Base-by-base conservation (phyloP, 2,329 filamentous ascomycete genomes). In the Sporothrix protearum region DNA sequence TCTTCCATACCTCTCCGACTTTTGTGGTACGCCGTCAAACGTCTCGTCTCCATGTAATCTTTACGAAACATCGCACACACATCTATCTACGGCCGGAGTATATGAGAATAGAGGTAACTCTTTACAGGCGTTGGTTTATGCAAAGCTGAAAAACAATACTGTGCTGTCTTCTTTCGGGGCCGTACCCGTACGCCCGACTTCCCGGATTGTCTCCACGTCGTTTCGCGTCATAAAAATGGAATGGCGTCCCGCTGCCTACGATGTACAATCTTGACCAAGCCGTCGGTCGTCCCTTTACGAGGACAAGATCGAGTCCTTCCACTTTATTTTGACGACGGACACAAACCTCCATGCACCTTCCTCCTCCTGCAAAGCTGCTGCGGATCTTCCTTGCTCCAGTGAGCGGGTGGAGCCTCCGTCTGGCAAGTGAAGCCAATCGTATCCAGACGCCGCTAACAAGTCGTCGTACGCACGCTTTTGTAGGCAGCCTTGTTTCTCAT, bases 381-480 rank as follows among this genome's bases (percentile, higher is more conserved):
- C 14, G n/a, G n/a, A n/a, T 42, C 7, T 10, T 49, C 14, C 30
- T 33, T 47, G 22, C 42, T 42, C 8, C 8, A 10, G 49, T 28
- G 4, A 66, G 42, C 63, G 33, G 63, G 22, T 66, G 42, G 42
- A 28, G 36, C 28, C 36, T 16, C 33, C n/a, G 22, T 42, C 49
- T n/a, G n/a, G n/a, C n/a, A n/a, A n/a, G n/a, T n/a, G n/a, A 12
- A 16, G 42, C 42, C 42, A n/a, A n/a, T n/a, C n/a, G n/a, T n/a
- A n/a, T n/a, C 14, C 42, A 16, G 19, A 47, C 42, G 59, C n/a
- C 36, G 36, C 59, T 19, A 42, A 64, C 1, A 28, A n/a, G 6
- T 28, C n/a, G 36, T 42, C 36, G 59, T 63, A 66, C 61, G 61
- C 42, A 66, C n/a, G 61, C 61, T 64, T 39, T 66, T 30, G 61